Percentiles rank a stretch among this genome's conserved stretches.
Conservation (phyloP, 805 yeast genomes). For the Kuraishia piskuri region DNA sequence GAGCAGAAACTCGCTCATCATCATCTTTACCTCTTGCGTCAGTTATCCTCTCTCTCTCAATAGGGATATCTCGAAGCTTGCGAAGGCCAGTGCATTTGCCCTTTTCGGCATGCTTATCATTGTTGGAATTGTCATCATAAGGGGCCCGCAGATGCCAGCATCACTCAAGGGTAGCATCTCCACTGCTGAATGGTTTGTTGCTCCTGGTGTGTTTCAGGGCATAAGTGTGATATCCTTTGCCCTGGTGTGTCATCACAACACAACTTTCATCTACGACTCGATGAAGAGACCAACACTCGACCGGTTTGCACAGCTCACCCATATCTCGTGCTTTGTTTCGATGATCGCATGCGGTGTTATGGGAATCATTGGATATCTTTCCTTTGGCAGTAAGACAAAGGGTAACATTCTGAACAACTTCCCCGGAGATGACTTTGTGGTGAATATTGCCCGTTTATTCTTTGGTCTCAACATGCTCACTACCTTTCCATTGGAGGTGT, state of each 20-base stretch:
- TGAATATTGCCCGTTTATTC: slow-evolving; percentile 82
- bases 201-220: slow-evolving; percentile 72
- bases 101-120: slow-evolving; percentile 76
- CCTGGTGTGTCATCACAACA: slow-evolving; percentile 91
- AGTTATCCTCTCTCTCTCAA: slow-evolving; percentile 80
- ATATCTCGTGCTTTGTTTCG: slow-evolving; percentile 73
- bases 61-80: slow-evolving; percentile 74
- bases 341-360: slow-evolving; percentile 69
- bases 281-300: slow-evolving; percentile 67
- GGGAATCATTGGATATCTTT: slow-evolving; percentile 72
- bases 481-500: slow-evolving; percentile 83
- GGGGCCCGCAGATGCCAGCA: slow-evolving; percentile 57
- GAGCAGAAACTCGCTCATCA: slow-evolving; percentile 62
- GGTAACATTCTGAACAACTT: slow-evolving; percentile 89
- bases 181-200: slow-evolving; percentile 39
- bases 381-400: slow-evolving; percentile 69
- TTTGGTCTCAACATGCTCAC: slow-evolving; percentile 91
- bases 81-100: slow-evolving; percentile 83
- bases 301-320: slow-evolving; percentile 71
- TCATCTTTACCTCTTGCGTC: slow-evolving; percentile 58
- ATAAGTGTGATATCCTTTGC: slow-evolving; percentile 94
- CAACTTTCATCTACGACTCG: slow-evolving; percentile 83
- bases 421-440: slow-evolving; percentile 61
- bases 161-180: slow-evolving; percentile 41
- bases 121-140: slow-evolving; percentile 58